Base-by-base conservation (phyloP, 768 basidiomycete genomes). In the Brasilioporus rufonigricans region DNA sequence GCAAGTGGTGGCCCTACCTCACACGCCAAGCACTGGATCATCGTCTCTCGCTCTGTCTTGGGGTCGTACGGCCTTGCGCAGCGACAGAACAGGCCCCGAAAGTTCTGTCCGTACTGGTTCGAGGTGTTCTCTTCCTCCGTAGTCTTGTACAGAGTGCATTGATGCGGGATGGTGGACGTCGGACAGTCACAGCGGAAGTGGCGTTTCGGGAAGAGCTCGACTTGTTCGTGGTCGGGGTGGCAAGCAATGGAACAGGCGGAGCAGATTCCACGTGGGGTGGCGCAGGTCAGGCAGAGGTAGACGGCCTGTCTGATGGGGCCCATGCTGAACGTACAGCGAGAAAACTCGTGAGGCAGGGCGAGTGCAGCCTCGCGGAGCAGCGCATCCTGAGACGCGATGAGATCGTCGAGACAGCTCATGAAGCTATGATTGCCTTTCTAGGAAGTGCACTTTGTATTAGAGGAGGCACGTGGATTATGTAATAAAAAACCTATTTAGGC, bases 191-290 rank as follows among this genome's bases (percentile, higher is more conserved):
- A 93, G 32, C 86, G 83, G 65, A 93, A 92, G 55, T 77, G 73
- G 60, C 91, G 81, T 67, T 93, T 93, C 1, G 91, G 90, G 71
- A 93, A 93, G 55, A 93, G 77, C 69, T 93, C 91, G 48, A 93
- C 70, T 66, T 93, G 91, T 63, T 93, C 87, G 69, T 92, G 90
- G 67, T 90, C 78, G 14, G 88, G 88, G 66, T 94, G 91, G 66
- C 91, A 94, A 23, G 91, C 88, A 48, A 93, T 80, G 27, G 89
- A 91, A 71, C 91, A 94, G 8, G 91, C 87, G 16, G 87, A 82
- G 61, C 91, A 93, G 53, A 93, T 75, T 19, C 90, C 90, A 51
- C 83, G 81, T 21, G 79, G 76, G 48, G 78, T 77, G 23, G 80
- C 76, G 66, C 91, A 94, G 1, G 88, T 86, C 10, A 84, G 70